phyloP scores from a whole-genome alignment of 1,284 basidiomycete species.

The Austroboletus rostrupii region DNA sequence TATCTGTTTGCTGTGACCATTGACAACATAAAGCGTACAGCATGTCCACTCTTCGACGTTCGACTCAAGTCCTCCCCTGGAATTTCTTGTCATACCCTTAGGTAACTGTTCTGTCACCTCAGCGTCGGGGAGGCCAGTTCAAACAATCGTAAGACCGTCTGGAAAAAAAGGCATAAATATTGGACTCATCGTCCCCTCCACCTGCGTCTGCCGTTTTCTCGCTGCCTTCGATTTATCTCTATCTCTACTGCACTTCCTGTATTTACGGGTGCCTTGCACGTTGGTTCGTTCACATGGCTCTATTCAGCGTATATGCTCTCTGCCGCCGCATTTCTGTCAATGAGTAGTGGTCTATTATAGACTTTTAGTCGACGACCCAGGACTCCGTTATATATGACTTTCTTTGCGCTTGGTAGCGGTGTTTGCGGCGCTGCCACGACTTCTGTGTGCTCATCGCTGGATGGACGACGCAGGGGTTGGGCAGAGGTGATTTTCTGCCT shows the following conservation, averaged over 20 bases:
- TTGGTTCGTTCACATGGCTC: conserved; percentile 32
- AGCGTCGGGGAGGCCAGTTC: not conserved
- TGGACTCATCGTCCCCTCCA: conserved; percentile 2
- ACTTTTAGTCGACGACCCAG: conserved; percentile 30
- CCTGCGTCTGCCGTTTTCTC: conserved; percentile 4
- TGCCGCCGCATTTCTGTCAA: conserved; percentile 28
- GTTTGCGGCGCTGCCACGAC: conserved; percentile 38
- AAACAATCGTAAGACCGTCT: not conserved
- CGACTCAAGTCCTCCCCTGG: not conserved
- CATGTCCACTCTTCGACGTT: not conserved
- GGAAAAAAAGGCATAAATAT: not conserved
- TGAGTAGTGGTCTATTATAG: conserved; percentile 26
- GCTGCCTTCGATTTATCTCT: conserved; percentile 1
- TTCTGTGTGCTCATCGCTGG: conserved; percentile 37
- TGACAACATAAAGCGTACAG: no score
- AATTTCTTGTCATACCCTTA: not conserved
- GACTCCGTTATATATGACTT: conserved; percentile 27
- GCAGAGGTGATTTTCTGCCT: conserved; percentile 35
- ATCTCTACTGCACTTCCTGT: conserved; percentile 32
- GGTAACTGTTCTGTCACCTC: not conserved
- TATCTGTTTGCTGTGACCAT: no score
- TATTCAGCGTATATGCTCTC: conserved; percentile 29
- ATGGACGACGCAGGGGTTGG: conserved; percentile 35
- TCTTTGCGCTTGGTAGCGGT: conserved; percentile 32
- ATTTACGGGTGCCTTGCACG: conserved; percentile 30